These are phyloP conservation scores for Benincasa hispida DNA, from an alignment of 306 rosid genomes.

Conservation along the genomic window DNA sequence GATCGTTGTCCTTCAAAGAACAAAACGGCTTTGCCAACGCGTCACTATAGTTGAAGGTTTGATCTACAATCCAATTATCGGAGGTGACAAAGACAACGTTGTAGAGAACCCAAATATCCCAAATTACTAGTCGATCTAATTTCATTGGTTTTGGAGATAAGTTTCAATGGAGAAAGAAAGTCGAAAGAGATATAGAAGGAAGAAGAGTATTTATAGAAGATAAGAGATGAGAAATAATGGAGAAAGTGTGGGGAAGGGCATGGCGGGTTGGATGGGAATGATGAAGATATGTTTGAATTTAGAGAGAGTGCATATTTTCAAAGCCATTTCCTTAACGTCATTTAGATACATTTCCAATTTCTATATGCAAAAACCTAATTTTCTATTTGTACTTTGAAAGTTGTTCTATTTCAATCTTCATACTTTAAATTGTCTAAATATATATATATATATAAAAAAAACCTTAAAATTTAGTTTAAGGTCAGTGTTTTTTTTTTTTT, in stretches of 20 bases:
- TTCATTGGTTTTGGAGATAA: background rate
- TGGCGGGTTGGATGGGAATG: background rate
- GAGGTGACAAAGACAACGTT: background rate
- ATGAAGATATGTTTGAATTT: background rate
- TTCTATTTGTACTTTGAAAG: background rate
- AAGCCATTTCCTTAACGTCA: background rate
- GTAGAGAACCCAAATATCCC: background rate
- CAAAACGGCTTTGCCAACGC: conserved; percentile 61
- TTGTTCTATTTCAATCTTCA: too few species aligned
- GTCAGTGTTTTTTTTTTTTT: too few species aligned
- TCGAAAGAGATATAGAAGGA: background rate
- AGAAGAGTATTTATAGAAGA: background rate
- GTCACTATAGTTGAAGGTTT: conserved; percentile 26
- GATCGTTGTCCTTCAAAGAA: conserved; percentile 90
- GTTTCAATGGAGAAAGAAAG: background rate
- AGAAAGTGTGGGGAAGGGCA: background rate
- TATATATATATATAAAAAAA: too few species aligned
- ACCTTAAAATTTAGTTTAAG: too few species aligned
- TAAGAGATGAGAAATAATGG: background rate
- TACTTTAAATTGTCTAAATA: too few species aligned
- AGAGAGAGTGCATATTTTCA: background rate
- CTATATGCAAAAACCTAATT: background rate
- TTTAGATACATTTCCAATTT: background rate
- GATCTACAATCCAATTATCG: background rate
- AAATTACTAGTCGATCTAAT: background rate